Evolutionary conservation across 192 early-diverging fungal genomes (phyloP).

Genomic region (Podila horticola): DNA sequence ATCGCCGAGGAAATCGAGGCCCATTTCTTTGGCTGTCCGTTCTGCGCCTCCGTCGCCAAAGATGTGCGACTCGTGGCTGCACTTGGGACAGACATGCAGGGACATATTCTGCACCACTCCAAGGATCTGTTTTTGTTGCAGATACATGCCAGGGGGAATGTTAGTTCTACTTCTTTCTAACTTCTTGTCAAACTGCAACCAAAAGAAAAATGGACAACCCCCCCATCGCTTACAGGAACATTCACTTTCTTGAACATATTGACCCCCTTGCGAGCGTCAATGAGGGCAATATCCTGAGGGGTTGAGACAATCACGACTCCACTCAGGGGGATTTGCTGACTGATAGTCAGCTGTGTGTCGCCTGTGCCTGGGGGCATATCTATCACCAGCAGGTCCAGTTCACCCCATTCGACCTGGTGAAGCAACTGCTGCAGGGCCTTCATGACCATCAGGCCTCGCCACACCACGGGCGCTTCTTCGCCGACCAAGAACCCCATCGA

Average conservation of each 20-base stretch:
- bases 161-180: background rate
- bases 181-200: background rate
- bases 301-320: conserved; percentile 91
- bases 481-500: conserved; percentile 90
- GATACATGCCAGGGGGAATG: background rate
- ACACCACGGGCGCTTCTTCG: conserved; percentile 81
- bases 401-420: conserved; percentile 84
- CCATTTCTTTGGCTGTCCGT: conserved; percentile 70
- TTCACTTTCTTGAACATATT: conserved; percentile 87
- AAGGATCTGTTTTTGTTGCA: conserved; percentile 68
- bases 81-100: conserved; percentile 81
- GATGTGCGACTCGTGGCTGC: conserved; percentile 79
- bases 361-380: conserved; percentile 96
- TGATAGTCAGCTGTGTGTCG: conserved; percentile 87
- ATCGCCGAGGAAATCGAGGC: conserved; percentile 75
- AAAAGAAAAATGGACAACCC: background rate
- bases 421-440: conserved; percentile 90
- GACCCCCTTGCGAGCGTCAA: conserved; percentile 82
- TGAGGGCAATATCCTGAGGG: conserved; percentile 89
- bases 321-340: conserved; percentile 69
- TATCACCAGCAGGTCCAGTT: conserved; percentile 82
- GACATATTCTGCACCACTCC: conserved; percentile 94
- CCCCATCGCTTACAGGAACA: conserved; percentile 70
- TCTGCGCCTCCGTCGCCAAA: conserved; percentile 77
- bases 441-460: conserved; percentile 96